Percentiles rank a stretch among this genome's conserved stretches.
These are phyloP conservation scores for Pezicula carpinea DNA, from an alignment of 2,329 filamentous ascomycete genomes.

Conservation along the genomic window DNA sequence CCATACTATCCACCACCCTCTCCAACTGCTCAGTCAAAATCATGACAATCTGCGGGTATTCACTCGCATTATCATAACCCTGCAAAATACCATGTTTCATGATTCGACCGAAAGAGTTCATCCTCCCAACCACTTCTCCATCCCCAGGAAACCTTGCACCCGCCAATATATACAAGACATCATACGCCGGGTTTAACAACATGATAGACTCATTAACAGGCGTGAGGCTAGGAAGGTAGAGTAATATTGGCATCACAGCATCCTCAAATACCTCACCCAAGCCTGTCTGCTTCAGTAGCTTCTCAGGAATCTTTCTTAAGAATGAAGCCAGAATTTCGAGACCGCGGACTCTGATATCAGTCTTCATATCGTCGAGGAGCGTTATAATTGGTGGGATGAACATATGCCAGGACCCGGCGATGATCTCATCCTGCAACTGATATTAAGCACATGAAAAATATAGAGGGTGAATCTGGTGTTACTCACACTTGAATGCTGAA, in stretches of 20 bases:
- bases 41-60: slow-evolving; percentile 52
- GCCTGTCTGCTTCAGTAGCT: slow-evolving; percentile 56
- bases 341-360: slow-evolving; percentile 48
- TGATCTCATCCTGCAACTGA: slow-evolving; percentile 31
- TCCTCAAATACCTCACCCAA: slow-evolving; percentile 65
- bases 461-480: slow-evolving; percentile 2
- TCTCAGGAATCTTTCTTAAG: slow-evolving; percentile 46
- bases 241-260: slow-evolving; percentile 65
- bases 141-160: slow-evolving; percentile 14
- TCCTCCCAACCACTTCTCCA: slow-evolving; percentile 16
- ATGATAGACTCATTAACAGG: slow-evolving; percentile 63
- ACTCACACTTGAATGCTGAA: slow-evolving; percentile 46
- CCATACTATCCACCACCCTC: slow-evolving; percentile 49
- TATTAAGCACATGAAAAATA: background rate
- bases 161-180: slow-evolving; percentile 57
- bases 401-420: slow-evolving; percentile 60
- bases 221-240: slow-evolving; percentile 72
- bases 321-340: slow-evolving; percentile 51
- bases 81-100: slow-evolving; percentile 52
- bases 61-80: slow-evolving; percentile 52
- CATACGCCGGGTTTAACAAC: slow-evolving; percentile 62
- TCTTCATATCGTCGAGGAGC: slow-evolving; percentile 60
- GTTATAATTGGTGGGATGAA: slow-evolving; percentile 66
- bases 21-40: slow-evolving; percentile 48
- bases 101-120: slow-evolving; percentile 46